Conservation (phyloP, 331 rosid genomes). For the Dryas integrifolia region DNA sequence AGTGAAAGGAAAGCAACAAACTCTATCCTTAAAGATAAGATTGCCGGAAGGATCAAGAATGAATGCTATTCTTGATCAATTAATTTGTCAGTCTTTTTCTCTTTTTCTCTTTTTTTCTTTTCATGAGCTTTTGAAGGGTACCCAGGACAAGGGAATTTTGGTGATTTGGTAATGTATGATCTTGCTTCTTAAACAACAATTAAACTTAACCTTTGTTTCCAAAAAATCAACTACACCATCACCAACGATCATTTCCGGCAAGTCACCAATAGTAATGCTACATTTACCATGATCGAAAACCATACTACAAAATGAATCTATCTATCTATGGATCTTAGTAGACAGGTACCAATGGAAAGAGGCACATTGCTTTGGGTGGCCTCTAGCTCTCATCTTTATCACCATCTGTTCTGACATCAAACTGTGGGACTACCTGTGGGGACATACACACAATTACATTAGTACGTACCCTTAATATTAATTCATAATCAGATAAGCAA, state of each 20-base stretch:
- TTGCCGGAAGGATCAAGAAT: conserved; percentile 6
- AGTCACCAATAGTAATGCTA: not conserved
- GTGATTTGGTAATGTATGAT: no score
- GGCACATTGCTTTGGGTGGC: not conserved
- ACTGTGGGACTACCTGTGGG: conserved; percentile 62
- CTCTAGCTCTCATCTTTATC: conserved; percentile 22
- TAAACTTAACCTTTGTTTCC: no score
- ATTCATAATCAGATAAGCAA: no score
- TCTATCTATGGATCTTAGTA: not conserved
- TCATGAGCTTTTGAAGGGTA: no score
- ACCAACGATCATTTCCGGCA: no score
- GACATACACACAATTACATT: not conserved
- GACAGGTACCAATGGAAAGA: not conserved
- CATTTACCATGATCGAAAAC: not conserved
- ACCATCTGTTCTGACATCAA: conserved; percentile 27
- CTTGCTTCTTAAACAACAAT: no score
- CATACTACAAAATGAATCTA: not conserved
- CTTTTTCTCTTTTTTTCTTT: no score
- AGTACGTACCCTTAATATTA: not conserved
- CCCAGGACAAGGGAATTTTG: no score
- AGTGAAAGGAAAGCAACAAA: not conserved
- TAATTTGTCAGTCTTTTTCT: no score
- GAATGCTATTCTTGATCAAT: not conserved
- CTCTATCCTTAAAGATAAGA: conserved; percentile 13
- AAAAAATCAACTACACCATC: no score